Percentiles rank a stretch among this genome's conserved stretches.
Conservation (phyloP, 2,329 filamentous ascomycete species). For the Colletotrichum incanum region DNA sequence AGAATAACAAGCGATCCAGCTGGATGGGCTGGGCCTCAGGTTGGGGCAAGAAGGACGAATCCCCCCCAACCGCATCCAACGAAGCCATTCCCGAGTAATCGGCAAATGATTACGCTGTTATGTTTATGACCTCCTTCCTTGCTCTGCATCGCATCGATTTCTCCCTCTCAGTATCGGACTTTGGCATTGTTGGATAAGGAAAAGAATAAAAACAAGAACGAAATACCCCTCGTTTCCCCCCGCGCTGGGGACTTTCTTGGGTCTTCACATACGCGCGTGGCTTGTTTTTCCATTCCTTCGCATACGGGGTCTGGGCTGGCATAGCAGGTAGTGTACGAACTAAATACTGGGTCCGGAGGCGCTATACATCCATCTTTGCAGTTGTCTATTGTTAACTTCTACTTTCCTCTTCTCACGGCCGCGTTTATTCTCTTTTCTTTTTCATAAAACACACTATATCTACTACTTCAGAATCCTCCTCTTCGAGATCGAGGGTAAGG, state of each 20-base stretch:
- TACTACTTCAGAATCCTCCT: neutral
- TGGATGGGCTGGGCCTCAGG: conserved; percentile 74
- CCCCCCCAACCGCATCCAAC: conserved; percentile 37
- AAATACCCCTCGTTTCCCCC: conserved; percentile 15
- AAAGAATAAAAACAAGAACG: conserved; percentile 25
- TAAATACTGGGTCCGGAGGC: conserved; percentile 15
- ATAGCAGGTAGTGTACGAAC: conserved; percentile 28
- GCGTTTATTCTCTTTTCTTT: conserved; percentile 4
- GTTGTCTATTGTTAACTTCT: conserved; percentile 16
- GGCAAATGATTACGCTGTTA: conserved; percentile 34
- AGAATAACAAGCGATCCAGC: conserved; percentile 72
- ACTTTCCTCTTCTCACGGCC: conserved; percentile 14
- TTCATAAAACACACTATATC: conserved; percentile 12
- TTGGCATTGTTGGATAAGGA: conserved; percentile 31
- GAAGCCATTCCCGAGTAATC: conserved; percentile 44
- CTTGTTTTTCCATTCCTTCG: conserved; percentile 9
- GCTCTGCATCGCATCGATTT: conserved; percentile 34
- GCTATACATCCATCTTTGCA: conserved; percentile 14
- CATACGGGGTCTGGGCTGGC: conserved; percentile 19
- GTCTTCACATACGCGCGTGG: conserved; percentile 20
- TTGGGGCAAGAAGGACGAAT: conserved; percentile 68
- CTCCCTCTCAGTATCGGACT: conserved; percentile 18
- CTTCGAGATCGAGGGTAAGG: neutral
- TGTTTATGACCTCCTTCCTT: conserved; percentile 39
- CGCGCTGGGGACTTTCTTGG: neutral